These are phyloP conservation scores for Scleromitrula shiraiana DNA, from an alignment of 2,329 filamentous ascomycete species.

Conservation along the genomic window DNA sequence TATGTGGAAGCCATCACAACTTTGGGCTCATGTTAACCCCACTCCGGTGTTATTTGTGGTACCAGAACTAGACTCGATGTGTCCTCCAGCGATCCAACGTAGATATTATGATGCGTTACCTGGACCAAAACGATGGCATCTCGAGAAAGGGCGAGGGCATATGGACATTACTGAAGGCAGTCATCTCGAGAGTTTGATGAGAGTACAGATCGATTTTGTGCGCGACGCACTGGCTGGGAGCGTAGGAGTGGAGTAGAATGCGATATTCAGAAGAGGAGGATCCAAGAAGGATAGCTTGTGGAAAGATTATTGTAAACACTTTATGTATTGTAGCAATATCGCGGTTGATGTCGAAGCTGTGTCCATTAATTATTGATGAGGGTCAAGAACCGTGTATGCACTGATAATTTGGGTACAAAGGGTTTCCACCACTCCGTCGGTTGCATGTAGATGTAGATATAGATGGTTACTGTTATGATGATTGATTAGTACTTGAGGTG, in stretches of 20 bases:
- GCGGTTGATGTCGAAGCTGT: no score
- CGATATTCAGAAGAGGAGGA: not conserved
- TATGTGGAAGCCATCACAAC: not conserved
- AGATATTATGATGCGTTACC: constrained; percentile 17
- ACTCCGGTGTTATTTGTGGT: not conserved
- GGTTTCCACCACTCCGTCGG: no score
- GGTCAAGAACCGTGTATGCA: no score
- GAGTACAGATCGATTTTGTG: constrained; percentile 5
- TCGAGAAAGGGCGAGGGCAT: constrained; percentile 25
- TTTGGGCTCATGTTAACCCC: not conserved
- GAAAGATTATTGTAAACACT: no score
- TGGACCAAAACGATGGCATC: constrained; percentile 20
- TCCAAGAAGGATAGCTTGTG: no score
- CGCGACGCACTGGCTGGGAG: not conserved
- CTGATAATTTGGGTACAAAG: no score
- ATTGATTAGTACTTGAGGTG: no score
- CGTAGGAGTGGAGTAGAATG: not conserved
- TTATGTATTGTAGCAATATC: no score
- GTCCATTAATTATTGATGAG: no score
- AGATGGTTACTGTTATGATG: no score
- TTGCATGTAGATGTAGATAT: no score
- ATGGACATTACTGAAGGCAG: constrained; percentile 24
- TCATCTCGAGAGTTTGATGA: constrained; percentile 15
- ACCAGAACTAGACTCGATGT: not conserved
- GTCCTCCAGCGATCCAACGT: constrained; percentile 15